Evolutionary conservation across 495 filamentous ascomycete genomes (phyloP).

Genomic region (Immersiella caudata): DNA sequence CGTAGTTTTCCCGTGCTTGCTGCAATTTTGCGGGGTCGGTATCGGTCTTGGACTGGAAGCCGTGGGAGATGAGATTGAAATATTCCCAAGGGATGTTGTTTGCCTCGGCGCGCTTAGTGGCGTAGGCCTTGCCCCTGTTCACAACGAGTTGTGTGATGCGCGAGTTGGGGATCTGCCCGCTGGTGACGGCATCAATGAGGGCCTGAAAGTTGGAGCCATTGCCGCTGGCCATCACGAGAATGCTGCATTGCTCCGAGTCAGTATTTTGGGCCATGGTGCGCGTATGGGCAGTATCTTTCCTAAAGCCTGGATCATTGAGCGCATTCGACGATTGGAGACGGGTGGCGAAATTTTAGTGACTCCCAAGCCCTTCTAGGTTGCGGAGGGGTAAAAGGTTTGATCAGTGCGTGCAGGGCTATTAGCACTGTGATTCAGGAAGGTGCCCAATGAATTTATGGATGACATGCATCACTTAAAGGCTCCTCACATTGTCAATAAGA

Average conservation of each 20-base stretch:
- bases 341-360: background rate
- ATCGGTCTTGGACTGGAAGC: constrained; percentile 57
- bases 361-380: too few species aligned
- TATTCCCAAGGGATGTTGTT: constrained; percentile 79
- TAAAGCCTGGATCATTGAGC: background rate
- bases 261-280: background rate
- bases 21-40: constrained; percentile 57
- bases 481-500: too few species aligned
- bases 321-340: background rate
- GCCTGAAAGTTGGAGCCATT: constrained; percentile 89
- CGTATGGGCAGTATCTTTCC: background rate
- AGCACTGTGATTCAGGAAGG: too few species aligned
- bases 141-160: constrained; percentile 77
- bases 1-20: constrained; percentile 69
- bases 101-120: constrained; percentile 69
- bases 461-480: too few species aligned
- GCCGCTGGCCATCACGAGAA: constrained; percentile 60
- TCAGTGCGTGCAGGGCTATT: too few species aligned
- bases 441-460: too few species aligned
- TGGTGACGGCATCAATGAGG: constrained; percentile 72
- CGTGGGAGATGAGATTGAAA: constrained; percentile 76
- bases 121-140: constrained; percentile 80
- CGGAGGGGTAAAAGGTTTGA: too few species aligned
- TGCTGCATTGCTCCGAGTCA: constrained; percentile 31
- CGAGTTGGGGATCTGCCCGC: constrained; percentile 57